Evolutionary conservation across 768 basidiomycete genomes (phyloP).

Genomic region (Dictyophora rubrovolvata): DNA sequence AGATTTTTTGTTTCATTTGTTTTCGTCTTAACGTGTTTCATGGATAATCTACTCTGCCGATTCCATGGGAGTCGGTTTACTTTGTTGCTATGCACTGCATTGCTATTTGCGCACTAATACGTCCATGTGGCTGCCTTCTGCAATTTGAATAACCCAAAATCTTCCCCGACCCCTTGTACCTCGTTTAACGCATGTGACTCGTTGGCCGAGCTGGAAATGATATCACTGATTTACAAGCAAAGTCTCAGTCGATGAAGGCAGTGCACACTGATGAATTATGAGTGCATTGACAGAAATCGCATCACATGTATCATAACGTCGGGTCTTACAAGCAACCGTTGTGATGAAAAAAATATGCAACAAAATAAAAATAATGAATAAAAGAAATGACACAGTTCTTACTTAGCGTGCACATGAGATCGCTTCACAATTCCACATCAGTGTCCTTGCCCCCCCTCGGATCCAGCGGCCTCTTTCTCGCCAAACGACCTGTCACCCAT

Average conservation of each 20-base stretch:
- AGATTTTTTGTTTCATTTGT: slow-evolving; percentile 12
- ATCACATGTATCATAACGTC: neutral
- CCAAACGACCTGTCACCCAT: neutral
- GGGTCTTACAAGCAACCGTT: neutral
- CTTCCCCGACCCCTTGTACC: too few species aligned
- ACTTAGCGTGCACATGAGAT: neutral
- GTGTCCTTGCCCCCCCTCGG: neutral
- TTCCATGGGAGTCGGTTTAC: too few species aligned
- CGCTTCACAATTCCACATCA: neutral
- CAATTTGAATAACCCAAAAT: too few species aligned
- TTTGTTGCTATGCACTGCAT: too few species aligned
- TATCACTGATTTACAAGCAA: neutral
- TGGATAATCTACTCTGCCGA: slow-evolving; percentile 9
- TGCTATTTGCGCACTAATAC: too few species aligned
- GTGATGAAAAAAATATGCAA: neutral
- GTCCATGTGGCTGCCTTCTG: too few species aligned
- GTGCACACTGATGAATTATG: too few species aligned
- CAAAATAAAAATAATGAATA: neutral
- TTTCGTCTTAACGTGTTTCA: slow-evolving; percentile 5
- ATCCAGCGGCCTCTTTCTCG: neutral
- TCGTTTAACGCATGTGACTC: too few species aligned
- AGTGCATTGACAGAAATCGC: too few species aligned
- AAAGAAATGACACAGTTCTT: neutral
- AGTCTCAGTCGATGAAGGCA: too few species aligned
- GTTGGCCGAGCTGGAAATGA: neutral